Conservation (phyloP, 345 rosid genomes). For the Psidium guajava region DNA sequence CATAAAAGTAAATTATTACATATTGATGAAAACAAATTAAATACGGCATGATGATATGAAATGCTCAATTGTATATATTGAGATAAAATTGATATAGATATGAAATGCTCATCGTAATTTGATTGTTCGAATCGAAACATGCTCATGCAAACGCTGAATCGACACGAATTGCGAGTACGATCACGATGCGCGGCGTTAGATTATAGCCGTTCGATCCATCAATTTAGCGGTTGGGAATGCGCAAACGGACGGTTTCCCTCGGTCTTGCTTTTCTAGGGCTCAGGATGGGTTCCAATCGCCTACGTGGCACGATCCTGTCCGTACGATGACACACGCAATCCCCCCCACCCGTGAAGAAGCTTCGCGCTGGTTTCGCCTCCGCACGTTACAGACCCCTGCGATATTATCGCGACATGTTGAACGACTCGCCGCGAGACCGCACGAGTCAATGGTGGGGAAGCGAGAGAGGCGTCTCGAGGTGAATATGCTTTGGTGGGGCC, state of each 20-base stretch:
- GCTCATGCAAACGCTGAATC: too few species aligned
- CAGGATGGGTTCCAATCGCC: neutral
- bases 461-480: neutral
- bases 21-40: neutral
- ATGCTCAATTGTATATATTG: neutral
- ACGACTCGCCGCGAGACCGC: neutral
- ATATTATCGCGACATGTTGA: neutral
- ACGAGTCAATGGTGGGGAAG: neutral
- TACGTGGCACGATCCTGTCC: neutral
- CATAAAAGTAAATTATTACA: neutral
- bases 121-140: too few species aligned
- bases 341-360: neutral
- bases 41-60: neutral
- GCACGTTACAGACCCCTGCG: neutral
- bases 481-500: neutral
- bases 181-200: neutral
- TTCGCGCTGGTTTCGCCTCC: conserved; percentile 19
- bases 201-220: neutral
- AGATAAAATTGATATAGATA: neutral
- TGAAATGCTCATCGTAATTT: too few species aligned
- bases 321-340: neutral
- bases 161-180: neutral
- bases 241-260: neutral
- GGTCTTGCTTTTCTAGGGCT: neutral
- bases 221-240: neutral